A percentile compares a stretch with the other conserved stretches of the same genome.
phyloP scores from a whole-genome alignment of 164 flowering plant species.

The Malania oleifera region DNA sequence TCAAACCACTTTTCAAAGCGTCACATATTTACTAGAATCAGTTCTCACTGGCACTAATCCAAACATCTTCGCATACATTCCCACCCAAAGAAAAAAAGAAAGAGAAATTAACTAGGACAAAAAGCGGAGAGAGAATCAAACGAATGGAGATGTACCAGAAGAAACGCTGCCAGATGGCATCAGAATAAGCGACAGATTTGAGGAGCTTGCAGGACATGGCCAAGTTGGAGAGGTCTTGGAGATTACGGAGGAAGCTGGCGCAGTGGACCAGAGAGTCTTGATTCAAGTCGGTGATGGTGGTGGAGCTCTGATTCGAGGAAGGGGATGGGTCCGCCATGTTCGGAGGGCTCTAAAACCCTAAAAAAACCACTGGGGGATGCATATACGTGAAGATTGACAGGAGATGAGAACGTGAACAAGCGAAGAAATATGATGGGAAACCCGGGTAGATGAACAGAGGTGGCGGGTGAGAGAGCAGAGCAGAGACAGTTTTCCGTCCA shows the following conservation, averaged over 20 bases:
- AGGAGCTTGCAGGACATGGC: conserved; percentile 57
- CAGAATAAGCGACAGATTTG: conserved; percentile 51
- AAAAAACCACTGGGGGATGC: too few relatives aligned
- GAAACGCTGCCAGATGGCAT: conserved; percentile 49
- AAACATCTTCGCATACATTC: not conserved
- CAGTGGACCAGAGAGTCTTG: conserved; percentile 48
- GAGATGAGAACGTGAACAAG: too few relatives aligned
- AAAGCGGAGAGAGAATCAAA: conserved; percentile 2
- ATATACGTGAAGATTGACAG: too few relatives aligned
- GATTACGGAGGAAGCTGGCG: conserved; percentile 30
- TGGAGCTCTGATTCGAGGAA: not conserved
- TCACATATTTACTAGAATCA: too few relatives aligned
- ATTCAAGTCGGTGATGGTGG: conserved; percentile 33
- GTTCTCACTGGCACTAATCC: too few relatives aligned
- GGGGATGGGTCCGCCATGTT: not conserved
- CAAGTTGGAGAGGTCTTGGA: conserved; percentile 53
- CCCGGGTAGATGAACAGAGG: too few relatives aligned
- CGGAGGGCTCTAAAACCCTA: not conserved
- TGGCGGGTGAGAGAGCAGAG: too few relatives aligned
- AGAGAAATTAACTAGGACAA: not conserved
- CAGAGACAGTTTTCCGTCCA: too few relatives aligned
- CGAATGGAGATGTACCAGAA: conserved; percentile 31
- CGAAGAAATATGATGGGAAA: too few relatives aligned
- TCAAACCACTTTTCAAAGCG: too few relatives aligned
- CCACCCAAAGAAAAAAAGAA: not conserved